Evolutionary conservation across 192 early-diverging fungal species (phyloP), one percentile per base, ranked within the genome.

Genomic region (Mortierella hygrophila): DNA sequence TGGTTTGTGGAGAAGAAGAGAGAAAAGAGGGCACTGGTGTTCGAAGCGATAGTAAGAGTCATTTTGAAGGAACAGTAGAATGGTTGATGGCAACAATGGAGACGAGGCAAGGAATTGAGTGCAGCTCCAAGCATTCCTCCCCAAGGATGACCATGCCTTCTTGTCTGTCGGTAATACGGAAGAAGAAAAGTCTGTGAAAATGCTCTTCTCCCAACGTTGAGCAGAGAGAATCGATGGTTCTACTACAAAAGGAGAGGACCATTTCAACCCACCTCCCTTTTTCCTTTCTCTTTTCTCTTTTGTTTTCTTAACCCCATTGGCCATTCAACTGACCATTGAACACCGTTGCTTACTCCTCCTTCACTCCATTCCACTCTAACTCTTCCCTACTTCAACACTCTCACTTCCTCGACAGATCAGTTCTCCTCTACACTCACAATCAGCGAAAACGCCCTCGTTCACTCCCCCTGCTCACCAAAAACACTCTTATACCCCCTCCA

Each of bases 251-350:
- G 29, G 29, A 4, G 26, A 29, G 13, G 26, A 13, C 2, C 29
- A 0, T 32, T 65, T 65, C 23, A 26, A 3, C 1, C 29, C 11
- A 35, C n/a, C 13, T 26, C 3, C 13, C 29, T n/a, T n/a, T 60
- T 26, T 13, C 3, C 29, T 32, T 35, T 13, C 32, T n/a, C n/a
- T 57, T 26, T 57, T n/a, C n/a, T 57, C 55, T 57, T 57, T 57
- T 57, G 8, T 60, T 63, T 65, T 65, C 60, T 65, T 65, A 32
- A 26, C 60, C 11, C 13, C 60, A 65, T 65, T 65, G 60, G 60
- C 60, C 60, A 65, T 65, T 65, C 60, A 65, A 65, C 60, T 32
- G 60, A 32, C 60, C 60, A 65, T 65, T 65, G 40, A 71, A 21
- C 70, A n/a, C 70, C 6, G 21, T 26, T 26, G 37, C 70, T 71